Evolutionary conservation across 2,329 filamentous ascomycete species (phyloP), one percentile per base, ranked within the genome.

Genomic region (Colletotrichum zoysiae): DNA sequence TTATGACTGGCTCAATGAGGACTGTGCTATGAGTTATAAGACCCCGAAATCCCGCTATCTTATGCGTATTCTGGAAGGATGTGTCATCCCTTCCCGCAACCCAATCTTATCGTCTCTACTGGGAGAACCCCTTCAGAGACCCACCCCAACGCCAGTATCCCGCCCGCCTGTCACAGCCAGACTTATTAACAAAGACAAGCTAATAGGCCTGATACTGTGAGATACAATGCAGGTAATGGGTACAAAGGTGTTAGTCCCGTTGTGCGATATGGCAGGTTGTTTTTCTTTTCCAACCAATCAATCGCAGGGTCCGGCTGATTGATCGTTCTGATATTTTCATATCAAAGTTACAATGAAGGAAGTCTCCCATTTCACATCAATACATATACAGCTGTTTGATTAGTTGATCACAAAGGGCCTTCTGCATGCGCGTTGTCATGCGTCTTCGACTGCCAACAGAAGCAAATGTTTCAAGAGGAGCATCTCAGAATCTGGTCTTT

Each of bases 121-220:
- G 77, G 77, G n/a, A 75, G n/a, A 74, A 67, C 16, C 79, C 77
- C 18, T 71, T 71, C 16, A 77, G 80, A 66, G 80, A 78, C 81
- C 78, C 83, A 7, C 77, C 38, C 75, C 70, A 81, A n/a, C 78
- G 74, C 64, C 81, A 74, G 66, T 77, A 79, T 14, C 80, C 77
- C 58, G 76, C 74, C 12, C 76, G 75, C 74, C 79, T 80, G 73
- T 82, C 78, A 73, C 76, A 80, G 7, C 79, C 77, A 64, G 80
- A 81, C 74, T 83, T 75, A 70, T 82, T 77, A 33, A 81, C 76
- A 71, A 77, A 82, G 35, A 82, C 76, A 42, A 81, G 74, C 55
- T 81, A 76, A 72, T 79, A 79, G 14, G 77, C 80, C 35, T 74
- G 70, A 65, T 78, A 79, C 30, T 76, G 53, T 20, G 78, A 79